These are phyloP conservation scores for Pythium brachiatum DNA, from an alignment of 352 stramenopile genomes.

Conservation along the genomic window DNA sequence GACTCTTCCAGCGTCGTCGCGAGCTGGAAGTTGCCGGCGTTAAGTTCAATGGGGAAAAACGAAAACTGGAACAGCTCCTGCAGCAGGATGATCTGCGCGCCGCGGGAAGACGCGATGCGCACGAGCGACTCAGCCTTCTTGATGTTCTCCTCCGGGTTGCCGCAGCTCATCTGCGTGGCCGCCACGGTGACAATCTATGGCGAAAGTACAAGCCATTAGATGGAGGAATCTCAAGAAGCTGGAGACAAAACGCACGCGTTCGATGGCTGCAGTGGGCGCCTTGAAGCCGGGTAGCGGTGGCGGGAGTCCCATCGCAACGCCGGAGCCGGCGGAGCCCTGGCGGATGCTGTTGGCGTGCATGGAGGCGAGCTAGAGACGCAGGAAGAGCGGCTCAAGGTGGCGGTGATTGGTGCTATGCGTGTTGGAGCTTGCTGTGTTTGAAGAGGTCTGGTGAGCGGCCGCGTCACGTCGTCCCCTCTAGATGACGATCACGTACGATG, in stretches of 20 bases:
- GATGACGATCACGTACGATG: neutral
- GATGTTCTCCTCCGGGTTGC: constrained; percentile 87
- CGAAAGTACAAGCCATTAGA: neutral
- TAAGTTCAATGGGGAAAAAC: constrained; percentile 92
- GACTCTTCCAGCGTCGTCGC: constrained; percentile 84
- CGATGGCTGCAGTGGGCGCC: constrained; percentile 44
- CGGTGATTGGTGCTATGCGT: neutral
- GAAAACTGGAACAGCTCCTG: constrained; percentile 91
- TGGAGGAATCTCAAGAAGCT: neutral
- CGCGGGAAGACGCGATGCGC: constrained; percentile 83
- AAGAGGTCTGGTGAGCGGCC: neutral
- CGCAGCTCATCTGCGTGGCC: constrained; percentile 86
- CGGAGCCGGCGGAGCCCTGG: constrained; percentile 16
- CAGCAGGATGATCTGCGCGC: constrained; percentile 87
- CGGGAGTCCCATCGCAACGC: constrained; percentile 18
- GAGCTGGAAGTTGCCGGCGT: constrained; percentile 84
- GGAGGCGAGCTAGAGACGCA: neutral
- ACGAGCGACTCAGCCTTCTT: constrained; percentile 89
- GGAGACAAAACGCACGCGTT: constrained; percentile 37
- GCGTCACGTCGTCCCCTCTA: constrained; percentile 3
- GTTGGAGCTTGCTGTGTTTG: constrained; percentile 7
- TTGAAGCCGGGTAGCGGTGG: constrained; percentile 37
- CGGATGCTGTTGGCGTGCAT: constrained; percentile 22
- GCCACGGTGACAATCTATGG: constrained; percentile 79
- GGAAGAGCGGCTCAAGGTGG: neutral